Evolutionary conservation across 2,329 filamentous ascomycete genomes (phyloP), one percentile per base, ranked within the genome.

Genomic region (Xylaria sp.): DNA sequence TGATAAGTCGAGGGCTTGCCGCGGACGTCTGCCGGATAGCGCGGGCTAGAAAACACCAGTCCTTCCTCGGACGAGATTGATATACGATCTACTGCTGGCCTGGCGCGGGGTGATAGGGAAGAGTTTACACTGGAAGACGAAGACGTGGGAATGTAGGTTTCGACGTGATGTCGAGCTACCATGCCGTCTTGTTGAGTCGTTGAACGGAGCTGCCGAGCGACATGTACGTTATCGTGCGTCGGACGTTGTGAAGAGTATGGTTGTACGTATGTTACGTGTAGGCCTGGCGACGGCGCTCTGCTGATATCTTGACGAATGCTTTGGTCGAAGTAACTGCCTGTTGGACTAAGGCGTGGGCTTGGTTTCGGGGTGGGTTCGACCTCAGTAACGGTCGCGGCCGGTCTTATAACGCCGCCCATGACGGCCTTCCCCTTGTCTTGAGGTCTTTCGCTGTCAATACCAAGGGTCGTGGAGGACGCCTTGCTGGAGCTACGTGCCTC

Each of bases 1-100:
- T 58, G 68, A 62, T 57, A 57, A 42, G 38, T 66, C 27, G 38
- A 69, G 50, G 57, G 38, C 44, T 39, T 63, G 20, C 51, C 39
- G 45, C 67, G 71, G 38, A 62, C 59, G 17, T 71, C 71, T 25
- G 69, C 57, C 6, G 68, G 65, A 45, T 72, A 65, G 9, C 63
- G 69, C 44, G 65, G 53, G 15, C 45, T 57, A 39, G 70, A 54
- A 50, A 60, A 60, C 54, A 44, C 54, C n/a, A 56, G 51, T 10
- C 60, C 70, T 63, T 77, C 75, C 10, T 77, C 75, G 6, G 73
- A 77, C 33, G 74, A 75, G 13, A 69, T 71, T 31, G 74, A 76
- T 29, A 47, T 68, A 36, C 71, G 73, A 15, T 73, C 71, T 31
- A 63, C 61, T 27, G 62, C 62, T 11, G 70, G 70, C 56, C 61